A percentile compares a stretch with the other conserved stretches of the same genome.
Evolutionary conservation across 1,284 basidiomycete genomes (phyloP).

Genomic region (Melampsora americana): DNA sequence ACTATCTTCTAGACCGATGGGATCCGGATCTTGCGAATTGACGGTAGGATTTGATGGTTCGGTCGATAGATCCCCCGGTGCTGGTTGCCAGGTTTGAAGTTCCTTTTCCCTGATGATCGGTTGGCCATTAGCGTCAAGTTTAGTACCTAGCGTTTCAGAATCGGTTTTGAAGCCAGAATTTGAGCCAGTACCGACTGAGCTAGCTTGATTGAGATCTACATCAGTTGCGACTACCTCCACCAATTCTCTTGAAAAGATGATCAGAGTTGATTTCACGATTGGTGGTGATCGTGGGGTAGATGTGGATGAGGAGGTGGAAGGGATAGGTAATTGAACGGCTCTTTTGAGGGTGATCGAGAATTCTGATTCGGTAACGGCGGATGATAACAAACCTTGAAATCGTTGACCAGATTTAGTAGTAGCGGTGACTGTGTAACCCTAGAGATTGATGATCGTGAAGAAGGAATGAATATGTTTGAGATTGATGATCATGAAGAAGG

Average conservation of each 20-base stretch:
- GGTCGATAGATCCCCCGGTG: slow-evolving; percentile 47
- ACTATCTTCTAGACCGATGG: slow-evolving; percentile 40
- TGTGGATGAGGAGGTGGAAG: slow-evolving; percentile 65
- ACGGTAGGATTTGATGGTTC: slow-evolving; percentile 4
- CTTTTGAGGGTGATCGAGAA: slow-evolving; percentile 69
- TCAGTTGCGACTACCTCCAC: slow-evolving; percentile 46
- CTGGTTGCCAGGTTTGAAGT: slow-evolving; percentile 72
- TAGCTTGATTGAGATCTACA: slow-evolving; percentile 41
- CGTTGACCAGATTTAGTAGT: slow-evolving; percentile 66
- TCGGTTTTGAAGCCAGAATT: slow-evolving; percentile 74
- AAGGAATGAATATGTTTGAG: background rate
- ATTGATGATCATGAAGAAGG: background rate
- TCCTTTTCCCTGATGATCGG: slow-evolving; percentile 66
- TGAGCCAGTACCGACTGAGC: slow-evolving; percentile 51
- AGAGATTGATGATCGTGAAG: slow-evolving; percentile 10
- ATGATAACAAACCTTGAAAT: slow-evolving; percentile 67
- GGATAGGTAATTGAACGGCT: slow-evolving; percentile 65
- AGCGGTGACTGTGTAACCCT: slow-evolving; percentile 72
- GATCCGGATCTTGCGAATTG: slow-evolving; percentile 17
- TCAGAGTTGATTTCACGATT: slow-evolving; percentile 62
- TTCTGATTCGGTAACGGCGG: slow-evolving; percentile 66
- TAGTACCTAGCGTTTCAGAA: slow-evolving; percentile 69
- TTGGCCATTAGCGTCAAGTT: slow-evolving; percentile 49
- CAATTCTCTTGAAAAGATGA: slow-evolving; percentile 48
- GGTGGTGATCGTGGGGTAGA: slow-evolving; percentile 66